Evolutionary conservation across 2,329 filamentous ascomycete species (phyloP).

Genomic region (Apiospora hydei): DNA sequence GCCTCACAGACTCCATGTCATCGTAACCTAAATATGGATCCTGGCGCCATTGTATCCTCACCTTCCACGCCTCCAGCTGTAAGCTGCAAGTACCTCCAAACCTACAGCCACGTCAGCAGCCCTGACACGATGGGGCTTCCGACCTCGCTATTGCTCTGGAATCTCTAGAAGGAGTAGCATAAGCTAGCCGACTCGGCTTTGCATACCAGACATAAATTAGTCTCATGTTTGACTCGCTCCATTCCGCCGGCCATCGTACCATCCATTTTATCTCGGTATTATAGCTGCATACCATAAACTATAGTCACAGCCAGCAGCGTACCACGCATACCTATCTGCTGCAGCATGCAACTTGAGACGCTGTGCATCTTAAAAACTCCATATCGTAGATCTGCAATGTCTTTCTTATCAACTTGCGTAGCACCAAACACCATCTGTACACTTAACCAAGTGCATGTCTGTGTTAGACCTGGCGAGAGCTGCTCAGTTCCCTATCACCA

Average conservation of each 20-base stretch:
- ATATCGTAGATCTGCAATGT: background rate
- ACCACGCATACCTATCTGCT: background rate
- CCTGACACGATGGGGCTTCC: constrained; percentile 7
- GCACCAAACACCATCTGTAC: background rate
- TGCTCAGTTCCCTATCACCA: background rate
- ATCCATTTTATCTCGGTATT: background rate
- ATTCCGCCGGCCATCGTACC: background rate
- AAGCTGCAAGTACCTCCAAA: background rate
- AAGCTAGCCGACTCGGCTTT: background rate
- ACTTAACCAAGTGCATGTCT: background rate
- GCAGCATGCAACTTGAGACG: background rate
- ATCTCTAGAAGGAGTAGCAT: background rate
- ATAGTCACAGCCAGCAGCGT: background rate
- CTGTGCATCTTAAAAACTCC: no score
- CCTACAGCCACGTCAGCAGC: constrained; percentile 21
- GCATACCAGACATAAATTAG: background rate
- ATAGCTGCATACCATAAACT: background rate
- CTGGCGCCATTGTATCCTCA: constrained; percentile 10
- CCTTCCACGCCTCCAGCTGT: background rate
- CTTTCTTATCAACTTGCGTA: background rate
- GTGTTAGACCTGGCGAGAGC: background rate
- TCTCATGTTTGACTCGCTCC: background rate
- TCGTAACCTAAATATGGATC: constrained; percentile 7
- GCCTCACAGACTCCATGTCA: constrained; percentile 6
- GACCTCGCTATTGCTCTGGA: background rate